Percentiles rank a stretch among this genome's conserved stretches.
These are phyloP conservation scores for Gonapodya prolifera DNA, from an alignment of 192 early-diverging fungal species.

Conservation along the genomic window DNA sequence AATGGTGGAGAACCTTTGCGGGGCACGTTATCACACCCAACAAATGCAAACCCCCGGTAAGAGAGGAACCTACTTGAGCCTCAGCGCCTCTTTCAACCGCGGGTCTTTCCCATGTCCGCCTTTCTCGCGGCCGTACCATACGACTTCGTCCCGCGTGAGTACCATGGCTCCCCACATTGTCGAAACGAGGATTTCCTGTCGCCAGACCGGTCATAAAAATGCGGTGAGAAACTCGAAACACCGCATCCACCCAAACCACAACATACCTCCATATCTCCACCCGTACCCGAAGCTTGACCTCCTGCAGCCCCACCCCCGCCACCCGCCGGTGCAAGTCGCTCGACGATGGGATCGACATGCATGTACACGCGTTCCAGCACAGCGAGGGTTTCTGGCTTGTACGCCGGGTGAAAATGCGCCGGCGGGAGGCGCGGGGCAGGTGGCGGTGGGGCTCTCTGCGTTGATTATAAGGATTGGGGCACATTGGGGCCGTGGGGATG, in stretches of 20 bases:
- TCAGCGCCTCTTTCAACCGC: neutral
- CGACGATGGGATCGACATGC: neutral
- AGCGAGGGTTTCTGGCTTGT: neutral
- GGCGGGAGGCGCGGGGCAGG: neutral
- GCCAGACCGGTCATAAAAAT: too few species aligned
- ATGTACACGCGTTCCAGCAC: neutral
- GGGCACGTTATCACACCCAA: too few species aligned
- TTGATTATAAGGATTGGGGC: too few species aligned
- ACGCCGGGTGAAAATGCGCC: neutral
- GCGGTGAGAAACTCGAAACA: too few species aligned
- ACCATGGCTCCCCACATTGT: neutral
- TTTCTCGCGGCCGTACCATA: neutral
- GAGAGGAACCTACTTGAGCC: neutral
- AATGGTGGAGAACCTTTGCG: neutral
- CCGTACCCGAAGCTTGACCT: neutral
- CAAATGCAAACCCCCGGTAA: too few species aligned
- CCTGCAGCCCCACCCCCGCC: neutral
- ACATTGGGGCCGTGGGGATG: too few species aligned
- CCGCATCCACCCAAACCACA: too few species aligned
- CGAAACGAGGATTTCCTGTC: neutral
- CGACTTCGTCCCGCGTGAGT: neutral
- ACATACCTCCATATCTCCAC: neutral
- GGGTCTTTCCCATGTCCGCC: neutral
- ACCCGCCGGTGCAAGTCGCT: neutral
- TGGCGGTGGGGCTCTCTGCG: neutral